Evolutionary conservation across 2,329 filamentous ascomycete genomes (phyloP), one percentile per base, ranked within the genome.

Genomic region (Aspergillus carbonarius): DNA sequence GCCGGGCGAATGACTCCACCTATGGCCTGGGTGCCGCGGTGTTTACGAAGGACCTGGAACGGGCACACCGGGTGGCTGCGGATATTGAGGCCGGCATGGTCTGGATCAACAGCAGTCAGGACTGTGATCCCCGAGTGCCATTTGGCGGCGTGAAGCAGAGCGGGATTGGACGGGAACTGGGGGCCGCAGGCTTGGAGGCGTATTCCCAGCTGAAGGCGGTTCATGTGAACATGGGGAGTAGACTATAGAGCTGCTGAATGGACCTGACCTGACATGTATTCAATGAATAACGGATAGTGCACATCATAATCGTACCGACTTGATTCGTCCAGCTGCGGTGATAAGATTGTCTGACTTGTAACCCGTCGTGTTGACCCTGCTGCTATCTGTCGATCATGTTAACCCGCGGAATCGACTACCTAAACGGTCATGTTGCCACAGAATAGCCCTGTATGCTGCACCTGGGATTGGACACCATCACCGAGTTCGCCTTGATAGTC

Each of bases 101-200:
- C 3, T 79, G 77, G 77, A 71, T 79, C 25, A 80, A 80, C 58
- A 78, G 74, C 35, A 76, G 72, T 34, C 74, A 75, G 57, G 76
- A 79, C 53, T 76, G 73, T 42, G 76, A 79, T 59, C 71, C 72
- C 1, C 66, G 75, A 0, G 66, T 79, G 9, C 75, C 77, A 0
- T 79, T 78, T 59, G 77, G 77, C 18, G 77, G 77, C 51, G 76
- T 79, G 17, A 79, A 79, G 68, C 76, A 79, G 65, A 78, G 74
- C 55, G 78, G 78, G 18, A 78, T 85, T 68, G 83, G 83, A 0
- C 70, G 82, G 18, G 79, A 85, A 60, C 63, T 78, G 58, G 75
- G 76, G 5, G 73, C 76, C 62, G 76, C 75, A 54, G 76, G 76
- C 4, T 54, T 78, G 50, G 74, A 76, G 34, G 75, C 73, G 13